Percentiles rank a stretch among this genome's conserved stretches.
Conservation (phyloP, 176 grass and related monocot species). For the Ensete ventricosum region DNA sequence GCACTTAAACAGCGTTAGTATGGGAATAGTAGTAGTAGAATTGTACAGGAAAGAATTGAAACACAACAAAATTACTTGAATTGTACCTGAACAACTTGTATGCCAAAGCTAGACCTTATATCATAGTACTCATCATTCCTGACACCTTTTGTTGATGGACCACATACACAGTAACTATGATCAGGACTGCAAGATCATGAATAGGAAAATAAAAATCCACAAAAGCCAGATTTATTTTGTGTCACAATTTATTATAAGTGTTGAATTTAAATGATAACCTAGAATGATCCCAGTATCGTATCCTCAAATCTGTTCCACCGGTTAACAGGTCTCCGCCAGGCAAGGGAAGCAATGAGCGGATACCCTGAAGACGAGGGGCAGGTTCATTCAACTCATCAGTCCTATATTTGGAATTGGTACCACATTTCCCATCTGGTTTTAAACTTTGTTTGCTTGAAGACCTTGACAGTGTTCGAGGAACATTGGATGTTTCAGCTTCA, state of each 20-base stretch:
- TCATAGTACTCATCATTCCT: conserved; percentile 68
- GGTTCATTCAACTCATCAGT: conserved; percentile 82
- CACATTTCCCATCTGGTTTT: conserved; percentile 47
- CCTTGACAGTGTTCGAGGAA: conserved; percentile 43
- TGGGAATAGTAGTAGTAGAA: background rate
- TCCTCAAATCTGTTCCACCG: conserved; percentile 76
- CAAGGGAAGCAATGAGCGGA: conserved; percentile 80
- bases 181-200: conserved; percentile 60
- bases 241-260: background rate
- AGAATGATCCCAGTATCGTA: conserved; percentile 94
- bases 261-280: conserved; percentile 39
- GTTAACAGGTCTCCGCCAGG: conserved; percentile 76
- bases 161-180: conserved; percentile 81
- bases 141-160: conserved; percentile 67
- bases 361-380: conserved; percentile 54
- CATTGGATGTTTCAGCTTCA: conserved; percentile 39
- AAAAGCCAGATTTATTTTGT: no score
- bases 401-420: conserved; percentile 65
- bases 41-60: conserved; percentile 1
- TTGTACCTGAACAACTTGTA: conserved; percentile 91
- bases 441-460: conserved; percentile 38
- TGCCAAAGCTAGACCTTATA: conserved; percentile 82
- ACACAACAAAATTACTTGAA: background rate
- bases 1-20: no score
- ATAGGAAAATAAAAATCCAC: background rate